Evolutionary conservation across 257 asterid species (phyloP).

Genomic region (Salvia splendens): DNA sequence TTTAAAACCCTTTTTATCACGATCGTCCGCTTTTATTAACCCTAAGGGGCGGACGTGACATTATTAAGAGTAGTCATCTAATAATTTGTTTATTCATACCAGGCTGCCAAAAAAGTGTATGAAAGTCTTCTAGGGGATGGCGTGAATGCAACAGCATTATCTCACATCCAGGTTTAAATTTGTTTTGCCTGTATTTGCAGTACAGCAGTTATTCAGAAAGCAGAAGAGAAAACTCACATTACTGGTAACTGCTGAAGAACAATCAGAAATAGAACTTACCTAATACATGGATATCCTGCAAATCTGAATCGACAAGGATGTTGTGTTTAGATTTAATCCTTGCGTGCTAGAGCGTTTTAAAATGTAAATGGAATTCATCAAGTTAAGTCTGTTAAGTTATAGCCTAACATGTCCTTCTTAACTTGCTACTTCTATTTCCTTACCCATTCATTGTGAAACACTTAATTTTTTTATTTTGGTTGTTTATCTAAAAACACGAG

Average conservation of each 20-base stretch:
- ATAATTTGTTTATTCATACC: constrained; percentile 23
- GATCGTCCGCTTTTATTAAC: no score
- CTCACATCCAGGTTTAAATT: constrained; percentile 81
- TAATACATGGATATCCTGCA: constrained; percentile 4
- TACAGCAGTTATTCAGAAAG: neutral
- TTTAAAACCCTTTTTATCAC: no score
- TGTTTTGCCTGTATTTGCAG: neutral
- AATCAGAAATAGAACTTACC: neutral
- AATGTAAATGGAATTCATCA: no score
- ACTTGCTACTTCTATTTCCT: no score
- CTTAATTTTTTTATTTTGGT: no score
- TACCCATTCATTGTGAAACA: no score
- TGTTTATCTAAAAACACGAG: constrained; percentile 12
- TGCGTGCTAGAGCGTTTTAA: no score
- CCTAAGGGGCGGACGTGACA: no score
- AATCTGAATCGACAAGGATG: constrained; percentile 4
- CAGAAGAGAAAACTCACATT: neutral
- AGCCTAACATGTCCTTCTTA: no score
- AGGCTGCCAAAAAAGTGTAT: constrained; percentile 89
- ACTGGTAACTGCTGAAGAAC: neutral
- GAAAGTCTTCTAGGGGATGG: constrained; percentile 86
- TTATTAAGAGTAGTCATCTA: neutral
- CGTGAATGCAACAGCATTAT: constrained; percentile 68
- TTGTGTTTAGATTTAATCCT: neutral
- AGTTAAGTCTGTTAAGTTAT: no score